These are phyloP conservation scores for Lactifluus echinatus DNA, from an alignment of 768 basidiomycete species.

Conservation along the genomic window DNA sequence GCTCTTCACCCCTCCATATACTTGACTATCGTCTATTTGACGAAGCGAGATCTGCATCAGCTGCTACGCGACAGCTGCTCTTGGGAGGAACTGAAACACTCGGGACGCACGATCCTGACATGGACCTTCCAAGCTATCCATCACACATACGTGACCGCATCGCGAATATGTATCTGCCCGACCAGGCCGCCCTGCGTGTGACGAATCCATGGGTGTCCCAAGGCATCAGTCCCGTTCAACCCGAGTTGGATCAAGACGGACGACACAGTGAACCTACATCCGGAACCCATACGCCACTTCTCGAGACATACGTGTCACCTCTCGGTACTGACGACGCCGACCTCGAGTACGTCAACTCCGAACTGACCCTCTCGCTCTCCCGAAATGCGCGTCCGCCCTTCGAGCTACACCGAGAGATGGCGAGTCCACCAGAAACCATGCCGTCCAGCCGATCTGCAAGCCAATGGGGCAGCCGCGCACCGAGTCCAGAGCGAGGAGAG, in stretches of 20 bases:
- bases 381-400: constrained; percentile 29
- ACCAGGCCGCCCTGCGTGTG: constrained; percentile 52
- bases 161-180: constrained; percentile 64
- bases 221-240: constrained; percentile 34
- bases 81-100: constrained; percentile 32
- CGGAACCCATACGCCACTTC: constrained; percentile 17
- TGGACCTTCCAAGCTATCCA: constrained; percentile 81
- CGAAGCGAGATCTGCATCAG: constrained; percentile 66
- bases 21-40: constrained; percentile 64
- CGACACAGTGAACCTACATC: constrained; percentile 13
- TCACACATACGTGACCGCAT: constrained; percentile 89
- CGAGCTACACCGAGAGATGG: constrained; percentile 16
- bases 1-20: constrained; percentile 82
- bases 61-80: constrained; percentile 68
- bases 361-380: constrained; percentile 63
- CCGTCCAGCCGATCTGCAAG: constrained; percentile 26
- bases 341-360: constrained; percentile 79
- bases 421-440: constrained; percentile 16
- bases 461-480: constrained; percentile 34
- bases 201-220: constrained; percentile 51
- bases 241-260: constrained; percentile 15
- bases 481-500: constrained; percentile 43
- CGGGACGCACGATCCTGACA: constrained; percentile 47
- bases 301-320: constrained; percentile 26
- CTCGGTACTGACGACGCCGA: constrained; percentile 33